Percentiles rank a stretch among this genome's conserved stretches.
Evolutionary conservation across 2,329 filamentous ascomycete species (phyloP).

Genomic region (Fusarium cicatricum): DNA sequence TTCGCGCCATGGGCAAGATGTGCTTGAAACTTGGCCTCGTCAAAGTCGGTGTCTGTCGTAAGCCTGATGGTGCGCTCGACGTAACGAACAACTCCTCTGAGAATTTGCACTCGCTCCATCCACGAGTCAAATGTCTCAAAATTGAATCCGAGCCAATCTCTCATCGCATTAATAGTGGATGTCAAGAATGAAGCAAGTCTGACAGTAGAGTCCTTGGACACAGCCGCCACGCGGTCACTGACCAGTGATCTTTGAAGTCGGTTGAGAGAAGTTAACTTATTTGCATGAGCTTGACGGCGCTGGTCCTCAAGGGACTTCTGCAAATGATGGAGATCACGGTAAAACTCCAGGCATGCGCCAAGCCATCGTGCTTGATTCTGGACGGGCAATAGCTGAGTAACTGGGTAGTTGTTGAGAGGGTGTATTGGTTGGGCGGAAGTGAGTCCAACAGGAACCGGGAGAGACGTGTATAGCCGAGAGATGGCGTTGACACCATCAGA

Average conservation of each 20-base stretch:
- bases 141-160: constrained; percentile 52
- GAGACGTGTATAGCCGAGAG: constrained; percentile 45
- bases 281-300: constrained; percentile 52
- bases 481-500: constrained; percentile 45
- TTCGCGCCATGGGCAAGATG: constrained; percentile 63
- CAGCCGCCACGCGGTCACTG: constrained; percentile 60
- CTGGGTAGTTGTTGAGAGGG: constrained; percentile 64
- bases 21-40: constrained; percentile 71
- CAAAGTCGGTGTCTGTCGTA: constrained; percentile 57
- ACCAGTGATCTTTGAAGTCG: constrained; percentile 68
- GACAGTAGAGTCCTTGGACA: constrained; percentile 69
- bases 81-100: constrained; percentile 57
- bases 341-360: constrained; percentile 60
- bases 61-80: constrained; percentile 63
- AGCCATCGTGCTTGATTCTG: constrained; percentile 56
- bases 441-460: constrained; percentile 39
- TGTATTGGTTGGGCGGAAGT: constrained; percentile 59
- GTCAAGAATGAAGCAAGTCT: constrained; percentile 61
- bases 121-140: constrained; percentile 41
- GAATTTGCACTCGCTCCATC: constrained; percentile 46
- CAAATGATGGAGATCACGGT: constrained; percentile 54
- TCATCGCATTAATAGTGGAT: constrained; percentile 52
- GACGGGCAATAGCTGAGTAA: constrained; percentile 56
- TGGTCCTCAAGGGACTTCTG: constrained; percentile 54
- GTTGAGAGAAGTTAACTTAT: constrained; percentile 63